Percentiles rank a stretch among this genome's conserved stretches.
These are phyloP conservation scores for Actinidia polygama DNA, from an alignment of 179 eudicot species.

Conservation along the genomic window DNA sequence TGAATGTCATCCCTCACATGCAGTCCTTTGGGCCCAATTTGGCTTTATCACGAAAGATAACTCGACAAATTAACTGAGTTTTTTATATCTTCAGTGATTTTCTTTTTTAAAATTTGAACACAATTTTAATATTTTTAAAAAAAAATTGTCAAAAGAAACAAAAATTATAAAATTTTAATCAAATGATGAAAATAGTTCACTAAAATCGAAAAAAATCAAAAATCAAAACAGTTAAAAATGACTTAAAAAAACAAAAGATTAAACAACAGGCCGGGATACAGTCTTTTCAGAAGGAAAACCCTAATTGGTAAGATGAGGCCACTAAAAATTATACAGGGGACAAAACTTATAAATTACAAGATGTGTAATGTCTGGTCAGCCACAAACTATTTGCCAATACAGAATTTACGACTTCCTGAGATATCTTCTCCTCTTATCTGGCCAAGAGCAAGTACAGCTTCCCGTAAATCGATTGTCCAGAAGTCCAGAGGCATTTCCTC, in stretches of 20 bases:
- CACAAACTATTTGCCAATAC: conserved; percentile 73
- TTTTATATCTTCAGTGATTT: too few relatives aligned
- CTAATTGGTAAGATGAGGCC: background rate
- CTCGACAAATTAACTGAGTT: too few relatives aligned
- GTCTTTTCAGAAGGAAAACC: too few relatives aligned
- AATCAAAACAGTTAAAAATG: too few relatives aligned
- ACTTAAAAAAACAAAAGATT: background rate
- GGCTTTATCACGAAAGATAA: too few relatives aligned
- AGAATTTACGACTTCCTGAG: conserved; percentile 91
- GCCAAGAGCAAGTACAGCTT: conserved; percentile 83
- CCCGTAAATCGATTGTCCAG: conserved; percentile 94
- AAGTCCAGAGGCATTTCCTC: conserved; percentile 83
- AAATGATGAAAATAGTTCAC: background rate
- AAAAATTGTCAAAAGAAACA: too few relatives aligned
- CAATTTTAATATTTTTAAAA: too few relatives aligned
- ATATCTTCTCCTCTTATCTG: conserved; percentile 92
- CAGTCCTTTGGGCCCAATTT: too few relatives aligned
- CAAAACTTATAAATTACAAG: background rate
- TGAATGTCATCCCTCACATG: too few relatives aligned
- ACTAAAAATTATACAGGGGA: background rate
- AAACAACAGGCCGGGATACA: too few relatives aligned
- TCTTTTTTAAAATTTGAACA: too few relatives aligned
- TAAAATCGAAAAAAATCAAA: too few relatives aligned
- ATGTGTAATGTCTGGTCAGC: background rate
- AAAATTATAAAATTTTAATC: background rate